Percentiles rank a stretch among this genome's conserved stretches.
Conservation (phyloP, 106 monocot genomes). For the Iris macrosiphon region DNA sequence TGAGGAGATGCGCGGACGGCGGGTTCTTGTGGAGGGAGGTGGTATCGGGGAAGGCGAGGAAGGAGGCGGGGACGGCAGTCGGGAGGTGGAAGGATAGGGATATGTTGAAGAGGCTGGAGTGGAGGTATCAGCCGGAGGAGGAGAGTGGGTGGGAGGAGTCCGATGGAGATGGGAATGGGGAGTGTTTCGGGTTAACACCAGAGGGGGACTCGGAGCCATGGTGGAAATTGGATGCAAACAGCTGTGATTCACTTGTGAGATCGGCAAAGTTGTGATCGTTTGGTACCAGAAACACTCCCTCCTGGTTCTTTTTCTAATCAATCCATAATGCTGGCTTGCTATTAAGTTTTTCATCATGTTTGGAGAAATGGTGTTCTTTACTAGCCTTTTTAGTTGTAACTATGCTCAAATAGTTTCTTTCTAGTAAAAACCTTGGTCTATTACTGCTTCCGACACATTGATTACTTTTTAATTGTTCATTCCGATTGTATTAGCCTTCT, state of each 20-base stretch:
- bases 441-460: no score
- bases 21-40: conserved; percentile 68
- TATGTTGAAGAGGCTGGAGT: conserved; percentile 56
- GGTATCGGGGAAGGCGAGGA: conserved; percentile 57
- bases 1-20: conserved; percentile 58
- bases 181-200: neutral
- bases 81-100: conserved; percentile 57
- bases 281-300: no score
- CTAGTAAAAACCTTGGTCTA: no score
- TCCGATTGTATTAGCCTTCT: no score
- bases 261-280: no score
- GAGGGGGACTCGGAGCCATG: conserved; percentile 23
- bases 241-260: neutral
- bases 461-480: no score
- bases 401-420: no score
- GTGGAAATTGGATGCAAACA: conserved; percentile 40
- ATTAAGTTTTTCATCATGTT: no score
- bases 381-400: no score
- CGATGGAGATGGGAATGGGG: conserved; percentile 5
- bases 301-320: no score
- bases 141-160: conserved; percentile 5
- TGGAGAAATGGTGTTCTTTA: no score
- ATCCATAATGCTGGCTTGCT: no score
- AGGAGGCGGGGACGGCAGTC: conserved; percentile 27
- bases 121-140: conserved; percentile 26